Base-by-base conservation (phyloP, 306 rosid species). In the Cucurbita moschata region DNA sequence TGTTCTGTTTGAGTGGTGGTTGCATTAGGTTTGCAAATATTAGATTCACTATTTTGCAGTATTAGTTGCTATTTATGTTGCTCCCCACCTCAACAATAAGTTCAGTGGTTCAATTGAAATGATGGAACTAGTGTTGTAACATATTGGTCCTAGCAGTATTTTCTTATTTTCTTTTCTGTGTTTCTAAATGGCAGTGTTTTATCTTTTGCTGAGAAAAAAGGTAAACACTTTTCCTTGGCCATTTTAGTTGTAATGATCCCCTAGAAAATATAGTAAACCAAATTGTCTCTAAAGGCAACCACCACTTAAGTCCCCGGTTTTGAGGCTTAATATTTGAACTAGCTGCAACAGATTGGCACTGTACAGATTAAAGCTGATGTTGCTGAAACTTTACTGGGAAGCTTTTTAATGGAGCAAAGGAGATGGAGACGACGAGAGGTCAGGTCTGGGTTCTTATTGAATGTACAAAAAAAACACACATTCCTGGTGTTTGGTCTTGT, bases 1-100 rank as follows among this genome's bases (percentile, higher is more conserved):
- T 80, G 81, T 80, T 82, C 74, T 80, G 81, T 74, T 76, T 82
- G 86, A 23, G 53, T 67, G 70, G 88, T 55, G 78, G 87, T 76
- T 53, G 74, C 51, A 58, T 53, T 77, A 84, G 78, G 68, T 82
- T 72, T 76, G 82, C 71, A 77, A 75, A 82, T 74, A 73, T 72
- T 71, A 82, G 82, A 72, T 75, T 73, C 63, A 71, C 55, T 58
- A 81, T 79, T 75, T 77, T 61, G 67, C 79, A 55, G 75, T 66
- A 21, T 19, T 73, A 59, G 74, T 74, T 73, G 71, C 57, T 43
- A 72, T 63, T 74, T 77, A 49, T 53, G 39, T 70, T 76, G 66
- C 67, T 67, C 67, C 77, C 78, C 60, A 49, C 19, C 46, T 71
- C 55, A 64, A 77, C 58, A 80, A 76, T 82, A 78, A 78, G 75